Percentiles rank a stretch among this genome's conserved stretches.
Conservation (phyloP, 225 moss, liverwort and hornwort genomes). For the Sphagnum tenellum region DNA sequence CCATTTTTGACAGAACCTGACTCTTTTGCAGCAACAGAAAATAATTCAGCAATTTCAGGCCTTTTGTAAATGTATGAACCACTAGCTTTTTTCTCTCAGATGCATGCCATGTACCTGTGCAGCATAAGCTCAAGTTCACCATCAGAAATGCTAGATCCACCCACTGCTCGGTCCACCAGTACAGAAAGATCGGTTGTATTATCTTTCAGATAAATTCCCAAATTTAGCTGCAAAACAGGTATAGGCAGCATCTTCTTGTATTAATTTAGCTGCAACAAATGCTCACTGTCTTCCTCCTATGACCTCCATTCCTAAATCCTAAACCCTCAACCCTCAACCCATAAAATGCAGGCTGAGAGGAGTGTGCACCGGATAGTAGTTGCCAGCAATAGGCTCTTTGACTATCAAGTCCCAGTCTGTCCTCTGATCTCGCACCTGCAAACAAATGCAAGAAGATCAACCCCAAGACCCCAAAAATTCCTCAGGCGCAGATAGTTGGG, state of each 20-base stretch:
- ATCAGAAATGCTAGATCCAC: constrained; percentile 68
- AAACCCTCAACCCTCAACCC: not conserved
- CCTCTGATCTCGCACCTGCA: constrained; percentile 72
- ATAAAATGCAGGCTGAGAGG: not conserved
- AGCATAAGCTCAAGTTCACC: constrained; percentile 87
- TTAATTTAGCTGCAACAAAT: too few relatives aligned
- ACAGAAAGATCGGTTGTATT: constrained; percentile 63
- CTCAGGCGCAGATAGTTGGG: too few relatives aligned
- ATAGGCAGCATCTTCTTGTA: too few relatives aligned
- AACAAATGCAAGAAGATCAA: not conserved
- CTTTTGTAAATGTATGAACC: too few relatives aligned
- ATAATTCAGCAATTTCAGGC: too few relatives aligned
- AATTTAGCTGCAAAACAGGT: constrained; percentile 47
- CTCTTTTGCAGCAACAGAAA: too few relatives aligned
- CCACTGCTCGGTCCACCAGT: constrained; percentile 80
- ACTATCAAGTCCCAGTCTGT: constrained; percentile 83
- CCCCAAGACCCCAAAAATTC: too few relatives aligned
- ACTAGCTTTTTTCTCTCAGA: not conserved
- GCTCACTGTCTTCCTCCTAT: too few relatives aligned
- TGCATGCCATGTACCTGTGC: constrained; percentile 42
- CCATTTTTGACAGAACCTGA: too few relatives aligned
- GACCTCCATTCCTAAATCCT: too few relatives aligned
- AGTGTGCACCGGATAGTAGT: constrained; percentile 75
- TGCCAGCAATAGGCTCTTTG: constrained; percentile 83
- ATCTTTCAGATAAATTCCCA: constrained; percentile 74